Evolutionary conservation across 2,329 filamentous ascomycete genomes (phyloP), one percentile per base, ranked within the genome.

Genomic region (Monosporascus cannonballus): DNA sequence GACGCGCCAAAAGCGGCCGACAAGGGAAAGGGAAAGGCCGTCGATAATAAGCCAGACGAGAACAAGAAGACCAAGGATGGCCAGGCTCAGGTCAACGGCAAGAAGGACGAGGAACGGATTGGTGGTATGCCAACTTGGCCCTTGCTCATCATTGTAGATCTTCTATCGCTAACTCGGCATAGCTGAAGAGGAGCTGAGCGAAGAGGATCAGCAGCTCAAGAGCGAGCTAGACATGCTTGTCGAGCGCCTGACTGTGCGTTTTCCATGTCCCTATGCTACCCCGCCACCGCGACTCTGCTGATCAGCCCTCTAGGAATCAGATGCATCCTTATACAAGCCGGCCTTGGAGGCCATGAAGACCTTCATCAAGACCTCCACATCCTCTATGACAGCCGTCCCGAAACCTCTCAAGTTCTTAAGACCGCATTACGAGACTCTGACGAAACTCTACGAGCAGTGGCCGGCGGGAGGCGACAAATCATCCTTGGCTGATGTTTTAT

Each of bases 181-280:
- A 72, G 73, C 71, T 66, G 69, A 79, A 76, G 93, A 97, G 75
- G 94, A 99, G 74, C 86, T 99, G 63, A 99, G 82, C 67, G 94
- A 99, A 67, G 94, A 99, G 73, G 94, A 99, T 61, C 92, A 97
- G 75, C 92, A 97, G 77, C 84, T 99, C 67, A 99, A 99, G 79
- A 92, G 82, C 67, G 94, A 99, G 75, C 85, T 99, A 57, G 94
- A 99, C 61, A 95, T 97, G 92, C 83, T 99, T 50, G 93, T 96
- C 8, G 94, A 99, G 76, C 84, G 94, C 67, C 79, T 99, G 80
- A 89, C 89, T 71, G 91, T 95, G 76, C 65, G 74, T 64, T 61
- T 56, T 17, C 37, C 39, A 41, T 39, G 34, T 48, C 45, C 42
- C 15, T 18, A n/a, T 24, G 18, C 17, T 18, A 14, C 15, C 42